phyloP scores from a whole-genome alignment of 768 basidiomycete species.

The Cantharellus cinnabarinus region DNA sequence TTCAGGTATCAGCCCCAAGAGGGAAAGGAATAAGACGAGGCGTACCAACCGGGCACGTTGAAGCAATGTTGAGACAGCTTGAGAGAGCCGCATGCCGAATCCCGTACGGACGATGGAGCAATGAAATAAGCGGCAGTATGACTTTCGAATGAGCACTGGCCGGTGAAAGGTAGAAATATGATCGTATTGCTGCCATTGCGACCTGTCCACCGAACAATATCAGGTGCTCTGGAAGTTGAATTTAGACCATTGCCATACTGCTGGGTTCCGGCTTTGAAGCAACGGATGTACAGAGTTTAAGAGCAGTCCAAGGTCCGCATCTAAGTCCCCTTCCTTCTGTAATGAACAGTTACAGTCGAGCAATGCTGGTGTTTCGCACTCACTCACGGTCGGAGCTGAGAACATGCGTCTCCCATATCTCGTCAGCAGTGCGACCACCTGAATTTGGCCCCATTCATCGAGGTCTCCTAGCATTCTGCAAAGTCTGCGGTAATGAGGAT shows the following conservation, averaged over 20 bases:
- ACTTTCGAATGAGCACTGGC: conserved; percentile 34
- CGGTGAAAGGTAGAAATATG: conserved; percentile 55
- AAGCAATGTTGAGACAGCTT: conserved; percentile 46
- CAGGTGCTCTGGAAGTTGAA: background rate
- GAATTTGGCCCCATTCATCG: conserved; percentile 93
- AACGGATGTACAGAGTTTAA: conserved; percentile 53
- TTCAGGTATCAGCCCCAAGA: no score
- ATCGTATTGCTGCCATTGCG: conserved; percentile 50
- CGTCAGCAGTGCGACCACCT: conserved; percentile 53
- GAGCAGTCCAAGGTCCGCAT: conserved; percentile 58
- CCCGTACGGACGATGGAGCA: conserved; percentile 48
- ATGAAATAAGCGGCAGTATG: conserved; percentile 50
- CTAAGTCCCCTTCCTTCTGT: conserved; percentile 16
- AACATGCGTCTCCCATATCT: conserved; percentile 77
- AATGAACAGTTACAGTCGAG: background rate
- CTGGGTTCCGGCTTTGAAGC: conserved; percentile 71
- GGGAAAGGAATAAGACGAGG: background rate
- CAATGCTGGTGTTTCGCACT: background rate
- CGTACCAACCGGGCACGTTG: conserved; percentile 39
- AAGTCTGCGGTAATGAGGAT: conserved; percentile 68
- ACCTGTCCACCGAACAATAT: conserved; percentile 28
- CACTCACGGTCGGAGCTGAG: background rate
- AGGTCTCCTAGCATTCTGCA: conserved; percentile 73
- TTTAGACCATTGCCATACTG: conserved; percentile 28
- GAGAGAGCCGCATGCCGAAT: conserved; percentile 54